These are phyloP conservation scores for Botrytis aclada DNA, from an alignment of 2,329 filamentous ascomycete genomes.

Conservation along the genomic window DNA sequence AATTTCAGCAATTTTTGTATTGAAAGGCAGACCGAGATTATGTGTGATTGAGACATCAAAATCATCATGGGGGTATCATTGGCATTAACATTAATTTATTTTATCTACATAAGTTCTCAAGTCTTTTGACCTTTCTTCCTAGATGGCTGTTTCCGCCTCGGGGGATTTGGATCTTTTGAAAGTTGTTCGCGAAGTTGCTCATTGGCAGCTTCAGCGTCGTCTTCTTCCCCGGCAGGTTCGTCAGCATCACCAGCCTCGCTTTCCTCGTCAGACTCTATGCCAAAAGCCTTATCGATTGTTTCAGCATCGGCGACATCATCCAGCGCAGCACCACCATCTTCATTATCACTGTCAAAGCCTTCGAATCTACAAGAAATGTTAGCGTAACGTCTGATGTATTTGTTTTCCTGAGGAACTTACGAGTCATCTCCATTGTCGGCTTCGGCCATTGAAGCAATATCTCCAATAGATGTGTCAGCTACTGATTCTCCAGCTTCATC, in stretches of 20 bases:
- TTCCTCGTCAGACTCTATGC: constrained; percentile 40
- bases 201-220: constrained; percentile 32
- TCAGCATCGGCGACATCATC: constrained; percentile 34
- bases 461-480: constrained; percentile 41
- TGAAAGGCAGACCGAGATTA: not conserved
- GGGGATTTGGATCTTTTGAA: constrained; percentile 26
- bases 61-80: constrained; percentile 5
- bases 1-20: not conserved
- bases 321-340: constrained; percentile 36
- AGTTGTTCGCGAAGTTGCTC: constrained; percentile 36
- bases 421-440: constrained; percentile 30
- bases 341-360: constrained; percentile 49
- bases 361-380: constrained; percentile 40
- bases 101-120: not conserved
- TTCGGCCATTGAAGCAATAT: constrained; percentile 35
- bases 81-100: constrained; percentile 15
- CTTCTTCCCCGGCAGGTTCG: constrained; percentile 30
- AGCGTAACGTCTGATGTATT: not conserved
- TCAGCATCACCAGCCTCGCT: constrained; percentile 41
- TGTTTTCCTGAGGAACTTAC: not conserved
- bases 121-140: constrained; percentile 38
- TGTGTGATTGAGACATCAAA: too few species aligned
- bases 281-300: constrained; percentile 36
- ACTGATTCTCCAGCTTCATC: constrained; percentile 56
- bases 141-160: constrained; percentile 24